Conservation (phyloP, 768 basidiomycete species). For the Kwoniella sp. region DNA sequence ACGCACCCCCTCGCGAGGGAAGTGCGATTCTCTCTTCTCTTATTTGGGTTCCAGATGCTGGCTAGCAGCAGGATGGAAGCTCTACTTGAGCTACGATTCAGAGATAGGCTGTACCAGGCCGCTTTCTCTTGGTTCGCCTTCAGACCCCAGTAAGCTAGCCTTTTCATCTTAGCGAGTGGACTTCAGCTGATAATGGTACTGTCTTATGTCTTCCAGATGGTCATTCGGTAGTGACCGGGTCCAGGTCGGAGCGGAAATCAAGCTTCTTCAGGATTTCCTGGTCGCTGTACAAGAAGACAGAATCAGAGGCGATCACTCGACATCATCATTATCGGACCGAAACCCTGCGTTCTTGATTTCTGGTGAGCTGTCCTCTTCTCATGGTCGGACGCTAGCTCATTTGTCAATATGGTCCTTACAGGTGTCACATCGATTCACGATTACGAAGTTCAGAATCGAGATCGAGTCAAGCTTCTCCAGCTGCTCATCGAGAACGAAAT, state of each 20-base stretch:
- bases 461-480: conserved; percentile 72
- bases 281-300: conserved; percentile 74
- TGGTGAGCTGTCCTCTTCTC: conserved; percentile 35
- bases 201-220: conserved; percentile 66
- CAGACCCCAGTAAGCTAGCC: conserved; percentile 74
- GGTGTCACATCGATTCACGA: conserved; percentile 57
- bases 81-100: conserved; percentile 72
- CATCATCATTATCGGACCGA: conserved; percentile 45
- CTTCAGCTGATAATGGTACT: neutral
- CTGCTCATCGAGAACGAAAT: conserved; percentile 90
- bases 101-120: conserved; percentile 73
- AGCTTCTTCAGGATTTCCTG: conserved; percentile 80
- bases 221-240: conserved; percentile 91
- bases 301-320: conserved; percentile 61
- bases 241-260: conserved; percentile 85
- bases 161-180: too few relatives aligned
- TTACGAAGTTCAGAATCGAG: conserved; percentile 66
- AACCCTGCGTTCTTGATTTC: conserved; percentile 42
- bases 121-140: conserved; percentile 93
- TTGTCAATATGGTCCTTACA: conserved; percentile 7
- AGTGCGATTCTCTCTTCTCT: conserved; percentile 80
- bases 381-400: neutral
- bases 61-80: conserved; percentile 84
- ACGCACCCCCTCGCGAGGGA: conserved; percentile 91
- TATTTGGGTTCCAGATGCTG: conserved; percentile 90